Evolutionary conservation across 495 filamentous ascomycete genomes (phyloP).

Genomic region (Thozetella sp.): DNA sequence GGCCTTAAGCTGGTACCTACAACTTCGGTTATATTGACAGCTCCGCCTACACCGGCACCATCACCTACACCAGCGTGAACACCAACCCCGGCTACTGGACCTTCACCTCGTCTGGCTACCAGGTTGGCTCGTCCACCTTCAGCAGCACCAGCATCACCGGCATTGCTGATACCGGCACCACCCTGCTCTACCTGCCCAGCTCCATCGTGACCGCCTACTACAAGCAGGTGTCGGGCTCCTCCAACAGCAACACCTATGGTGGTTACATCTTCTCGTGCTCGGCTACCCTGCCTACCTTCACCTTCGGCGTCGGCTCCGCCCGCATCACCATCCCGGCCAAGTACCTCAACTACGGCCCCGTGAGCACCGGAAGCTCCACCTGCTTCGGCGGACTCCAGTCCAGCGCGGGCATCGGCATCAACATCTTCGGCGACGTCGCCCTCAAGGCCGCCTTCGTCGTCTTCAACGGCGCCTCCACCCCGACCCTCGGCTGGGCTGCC

Average conservation of each 20-base stretch:
- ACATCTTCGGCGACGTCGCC: constrained; percentile 78
- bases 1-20: constrained; percentile 58
- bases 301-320: constrained; percentile 51
- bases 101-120: constrained; percentile 65
- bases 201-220: constrained; percentile 68
- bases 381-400: constrained; percentile 70
- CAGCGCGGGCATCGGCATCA: constrained; percentile 62
- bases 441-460: constrained; percentile 80
- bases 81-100: constrained; percentile 71
- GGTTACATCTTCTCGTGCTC: constrained; percentile 73
- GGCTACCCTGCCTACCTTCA: constrained; percentile 62
- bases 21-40: constrained; percentile 77
- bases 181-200: constrained; percentile 65
- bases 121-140: constrained; percentile 49
- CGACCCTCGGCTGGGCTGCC: constrained; percentile 59
- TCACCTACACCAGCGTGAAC: constrained; percentile 65
- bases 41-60: constrained; percentile 61
- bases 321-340: constrained; percentile 54
- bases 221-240: constrained; percentile 53
- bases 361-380: constrained; percentile 23
- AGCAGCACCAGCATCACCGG: constrained; percentile 40
- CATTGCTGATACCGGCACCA: constrained; percentile 77
- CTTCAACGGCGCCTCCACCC: constrained; percentile 48
- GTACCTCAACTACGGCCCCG: constrained; percentile 56
- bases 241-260: constrained; percentile 50